Conservation (phyloP, 441 rosid species). For the Mallotus repandus region DNA sequence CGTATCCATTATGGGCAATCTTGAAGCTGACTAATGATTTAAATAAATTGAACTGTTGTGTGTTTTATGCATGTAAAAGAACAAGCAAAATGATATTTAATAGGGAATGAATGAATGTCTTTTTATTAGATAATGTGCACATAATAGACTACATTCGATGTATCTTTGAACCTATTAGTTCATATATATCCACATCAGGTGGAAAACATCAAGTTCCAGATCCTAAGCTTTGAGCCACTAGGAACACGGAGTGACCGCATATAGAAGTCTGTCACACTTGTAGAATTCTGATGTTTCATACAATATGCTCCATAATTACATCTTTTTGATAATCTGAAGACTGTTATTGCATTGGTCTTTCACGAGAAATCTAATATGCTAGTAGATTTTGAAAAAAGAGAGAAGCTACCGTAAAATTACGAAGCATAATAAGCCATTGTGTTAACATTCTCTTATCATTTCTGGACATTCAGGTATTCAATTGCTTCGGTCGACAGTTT, state of each 20-base stretch:
- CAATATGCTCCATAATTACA: too few species aligned
- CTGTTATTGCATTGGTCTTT: not conserved
- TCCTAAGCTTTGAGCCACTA: not conserved
- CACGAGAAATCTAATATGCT: not conserved
- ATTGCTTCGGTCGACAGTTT: constrained; percentile 78
- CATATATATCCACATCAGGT: not conserved
- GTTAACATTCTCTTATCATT: not conserved
- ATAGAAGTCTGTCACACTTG: not conserved
- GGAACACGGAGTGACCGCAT: not conserved
- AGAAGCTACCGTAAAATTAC: not conserved
- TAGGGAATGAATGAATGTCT: not conserved
- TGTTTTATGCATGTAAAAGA: not conserved
- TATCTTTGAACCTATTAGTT: not conserved
- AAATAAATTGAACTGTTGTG: not conserved
- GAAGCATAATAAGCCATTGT: not conserved
- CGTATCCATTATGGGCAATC: too few species aligned
- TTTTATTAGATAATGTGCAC: too few species aligned
- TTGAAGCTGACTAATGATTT: not conserved
- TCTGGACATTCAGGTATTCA: constrained; percentile 51
- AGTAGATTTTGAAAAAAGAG: not conserved
- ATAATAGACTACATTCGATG: too few species aligned
- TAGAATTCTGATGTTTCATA: not conserved
- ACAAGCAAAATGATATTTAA: not conserved
- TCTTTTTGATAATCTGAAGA: too few species aligned
- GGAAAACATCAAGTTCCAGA: too few species aligned